Evolutionary conservation across 2,329 filamentous ascomycete species (phyloP), one percentile per base, ranked within the genome.

Genomic region (Colletotrichum viniferum): DNA sequence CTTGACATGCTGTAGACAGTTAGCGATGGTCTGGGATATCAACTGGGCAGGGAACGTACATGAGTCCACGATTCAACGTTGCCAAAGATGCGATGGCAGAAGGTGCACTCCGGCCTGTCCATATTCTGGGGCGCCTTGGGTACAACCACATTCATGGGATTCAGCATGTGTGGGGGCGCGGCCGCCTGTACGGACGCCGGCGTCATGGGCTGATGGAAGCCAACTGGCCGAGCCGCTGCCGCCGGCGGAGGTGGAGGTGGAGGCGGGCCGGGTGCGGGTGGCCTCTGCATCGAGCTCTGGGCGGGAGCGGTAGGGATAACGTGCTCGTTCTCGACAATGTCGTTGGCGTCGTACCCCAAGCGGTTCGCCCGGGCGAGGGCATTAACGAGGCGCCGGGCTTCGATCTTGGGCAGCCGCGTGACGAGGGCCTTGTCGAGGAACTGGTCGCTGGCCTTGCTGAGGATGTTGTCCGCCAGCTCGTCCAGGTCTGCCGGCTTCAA

Each of bases 321-420:
- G 30, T 81, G 82, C 74, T 88, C 86, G 65, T 88, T 86, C 36
- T 88, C 85, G 14, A 90, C 82, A 4, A 89, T 83, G 69, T 92
- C 90, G 36, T 83, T 82, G 0, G 84, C 82, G 65, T 90, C 87
- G 71, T 92, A 92, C 3, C 90, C 90, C 0, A 92, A 85, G 4
- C 90, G 88, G 78, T 91, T 89, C 2, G 90, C 89, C 43, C 87
- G 84, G 3, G 90, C 90, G 24, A 92, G 84, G 16, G 89, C 88
- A 73, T 91, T 91, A 69, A 92, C 88, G 4, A 92, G 85, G 16
- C 87, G 85, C 30, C 88, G 86, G 1, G 89, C 89, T 12, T 87
- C 86, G 67, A 92, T 91, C 3, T 88, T 90, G 61, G 85, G 84
- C 5, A 92, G 83, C 0, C 90, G 88, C 69, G 81, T 84, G 21